Base-by-base conservation (phyloP, 805 yeast genomes). In the Grigorovia transvaalensis region DNA sequence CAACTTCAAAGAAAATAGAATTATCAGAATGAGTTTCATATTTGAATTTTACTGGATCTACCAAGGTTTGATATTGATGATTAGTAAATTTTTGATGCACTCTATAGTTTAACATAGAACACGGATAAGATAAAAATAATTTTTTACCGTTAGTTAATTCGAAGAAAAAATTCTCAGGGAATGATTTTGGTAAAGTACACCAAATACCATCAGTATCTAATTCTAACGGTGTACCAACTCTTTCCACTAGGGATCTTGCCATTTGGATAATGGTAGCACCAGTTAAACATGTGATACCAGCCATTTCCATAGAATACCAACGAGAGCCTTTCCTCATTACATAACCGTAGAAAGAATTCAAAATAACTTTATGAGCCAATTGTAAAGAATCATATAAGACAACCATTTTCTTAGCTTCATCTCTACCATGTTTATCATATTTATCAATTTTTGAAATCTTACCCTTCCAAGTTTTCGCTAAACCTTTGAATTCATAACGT, bases 281-380 rank as follows among this genome's bases (percentile, higher is more conserved):
- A 0, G 99, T 93, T 48, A 90, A 75, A 76, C 99, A 95, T 0
- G 99, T 93, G 18, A 93, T 93, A 56, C 99, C 99, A 0, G 99
- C 99, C 99, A 95, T 93, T 68, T 93, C 99, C 93, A 93, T 89
- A 0, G 99, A 93, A 62, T 90, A 93, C 99, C 99, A 93, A 54
- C 99, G 77, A 0, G 99, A 93, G 43, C 99, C 99, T 62, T 93
- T 93, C 69, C 99, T 80, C 99, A 93, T 93, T 13, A 93, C 99
- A 62, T 93, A 93, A 48, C 99, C 99, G 62, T 93, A 93, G 65
- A 93, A 93, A 0, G 98, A 91, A 64, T 93, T 93, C 61, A 93
- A 75, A 70, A 93, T 93, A 63, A 91, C 97, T 63, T 93, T 93
- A 67, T 93, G 98, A 0, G 99, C 99, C 57, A 93, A 75, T 70